Evolutionary conservation across 345 rosid species (phyloP).

Genomic region (Rhodamnia rubescens): DNA sequence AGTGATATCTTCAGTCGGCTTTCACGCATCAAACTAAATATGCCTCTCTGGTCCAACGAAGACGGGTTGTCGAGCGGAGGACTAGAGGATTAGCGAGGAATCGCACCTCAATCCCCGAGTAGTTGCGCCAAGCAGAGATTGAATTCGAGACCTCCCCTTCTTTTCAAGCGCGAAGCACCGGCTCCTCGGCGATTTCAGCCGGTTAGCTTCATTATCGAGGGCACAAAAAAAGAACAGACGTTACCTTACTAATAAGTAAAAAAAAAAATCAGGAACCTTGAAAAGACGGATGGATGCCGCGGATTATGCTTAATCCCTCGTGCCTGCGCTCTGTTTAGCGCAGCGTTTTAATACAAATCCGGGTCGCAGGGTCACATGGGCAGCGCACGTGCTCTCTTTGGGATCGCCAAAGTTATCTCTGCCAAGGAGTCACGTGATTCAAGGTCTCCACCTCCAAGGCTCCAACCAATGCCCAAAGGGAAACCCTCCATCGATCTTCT

Average conservation of each 20-base stretch:
- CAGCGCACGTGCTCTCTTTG: neutral
- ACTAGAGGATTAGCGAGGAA: neutral
- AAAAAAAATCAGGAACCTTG: neutral
- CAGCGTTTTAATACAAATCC: neutral
- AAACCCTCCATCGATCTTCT: neutral
- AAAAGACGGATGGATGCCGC: neutral
- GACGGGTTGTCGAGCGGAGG: neutral
- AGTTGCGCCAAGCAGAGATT: fast-evolving
- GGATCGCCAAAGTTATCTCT: neutral
- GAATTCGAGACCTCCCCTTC: neutral
- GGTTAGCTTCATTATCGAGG: neutral
- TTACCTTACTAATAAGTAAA: no score
- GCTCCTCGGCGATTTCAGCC: fast-evolving
- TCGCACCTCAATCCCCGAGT: fast-evolving
- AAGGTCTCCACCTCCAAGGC: neutral
- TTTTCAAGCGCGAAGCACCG: no score
- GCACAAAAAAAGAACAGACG: no score
- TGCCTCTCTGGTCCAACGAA: fast-evolving
- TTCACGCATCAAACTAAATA: neutral
- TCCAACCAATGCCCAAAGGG: neutral
- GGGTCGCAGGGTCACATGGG: neutral
- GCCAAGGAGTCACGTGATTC: neutral
- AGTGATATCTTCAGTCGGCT: fast-evolving
- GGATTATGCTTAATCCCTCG: neutral
- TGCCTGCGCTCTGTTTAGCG: neutral